Conservation (phyloP, 1,284 basidiomycete species). For the Porodaedalea pini region DNA sequence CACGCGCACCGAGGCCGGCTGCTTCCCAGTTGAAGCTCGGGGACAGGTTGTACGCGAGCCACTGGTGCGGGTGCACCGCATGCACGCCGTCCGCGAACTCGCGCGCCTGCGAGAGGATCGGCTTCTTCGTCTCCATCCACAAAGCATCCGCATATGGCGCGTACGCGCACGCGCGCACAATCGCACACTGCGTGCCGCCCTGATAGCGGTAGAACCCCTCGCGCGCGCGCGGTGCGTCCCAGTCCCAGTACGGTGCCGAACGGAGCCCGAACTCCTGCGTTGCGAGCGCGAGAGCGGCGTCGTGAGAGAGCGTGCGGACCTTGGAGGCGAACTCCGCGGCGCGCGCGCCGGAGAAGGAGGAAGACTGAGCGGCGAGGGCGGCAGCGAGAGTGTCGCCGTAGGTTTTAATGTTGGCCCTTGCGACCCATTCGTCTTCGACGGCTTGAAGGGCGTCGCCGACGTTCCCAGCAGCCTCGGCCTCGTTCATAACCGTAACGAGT, state of each 20-base stretch:
- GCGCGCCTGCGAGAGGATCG: slow-evolving; percentile 90
- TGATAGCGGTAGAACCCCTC: slow-evolving; percentile 98
- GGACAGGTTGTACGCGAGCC: slow-evolving; percentile 93
- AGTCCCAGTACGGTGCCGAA: slow-evolving; percentile 80
- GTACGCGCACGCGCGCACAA: slow-evolving; percentile 90
- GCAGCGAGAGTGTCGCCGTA: slow-evolving; percentile 75
- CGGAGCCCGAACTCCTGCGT: slow-evolving; percentile 77
- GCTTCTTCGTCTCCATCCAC: slow-evolving; percentile 99
- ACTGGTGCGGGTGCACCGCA: slow-evolving; percentile 76
- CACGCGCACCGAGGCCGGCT: slow-evolving; percentile 79
- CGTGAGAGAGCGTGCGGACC: slow-evolving; percentile 64
- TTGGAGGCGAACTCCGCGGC: slow-evolving; percentile 59
- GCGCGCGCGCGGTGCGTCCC: slow-evolving; percentile 91
- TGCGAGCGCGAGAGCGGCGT: slow-evolving; percentile 72
- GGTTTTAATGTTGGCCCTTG: slow-evolving; percentile 72
- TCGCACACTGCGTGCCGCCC: slow-evolving; percentile 92
- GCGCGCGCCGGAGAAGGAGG: slow-evolving; percentile 38
- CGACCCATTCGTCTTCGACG: slow-evolving; percentile 86
- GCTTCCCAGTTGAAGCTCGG: slow-evolving; percentile 94
- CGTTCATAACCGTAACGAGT: slow-evolving; percentile 78
- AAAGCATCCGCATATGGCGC: slow-evolving; percentile 90
- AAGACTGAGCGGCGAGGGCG: slow-evolving; percentile 68
- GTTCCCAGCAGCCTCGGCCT: slow-evolving; percentile 80
- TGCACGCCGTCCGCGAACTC: slow-evolving; percentile 92
- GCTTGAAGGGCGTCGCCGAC: slow-evolving; percentile 78